Conservation (phyloP, 768 basidiomycete genomes). For the Lactifluus pinguis region DNA sequence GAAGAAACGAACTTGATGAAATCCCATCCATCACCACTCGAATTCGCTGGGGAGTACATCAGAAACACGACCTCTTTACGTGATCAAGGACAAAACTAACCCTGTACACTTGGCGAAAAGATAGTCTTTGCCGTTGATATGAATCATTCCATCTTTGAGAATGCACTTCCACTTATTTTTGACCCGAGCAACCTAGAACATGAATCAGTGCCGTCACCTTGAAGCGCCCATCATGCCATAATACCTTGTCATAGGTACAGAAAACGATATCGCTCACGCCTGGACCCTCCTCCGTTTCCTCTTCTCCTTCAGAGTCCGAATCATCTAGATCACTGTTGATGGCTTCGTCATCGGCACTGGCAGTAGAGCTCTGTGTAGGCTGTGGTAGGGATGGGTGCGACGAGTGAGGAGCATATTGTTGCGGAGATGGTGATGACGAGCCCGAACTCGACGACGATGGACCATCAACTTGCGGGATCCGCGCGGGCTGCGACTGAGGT, state of each 20-base stretch:
- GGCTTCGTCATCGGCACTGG: conserved; percentile 56
- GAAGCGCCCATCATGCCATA: conserved; percentile 14
- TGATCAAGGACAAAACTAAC: conserved; percentile 33
- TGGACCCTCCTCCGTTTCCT: conserved; percentile 70
- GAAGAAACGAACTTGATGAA: not conserved
- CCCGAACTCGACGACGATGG: conserved; percentile 61
- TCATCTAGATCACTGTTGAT: conserved; percentile 98
- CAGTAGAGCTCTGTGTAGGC: conserved; percentile 32
- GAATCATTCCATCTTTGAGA: conserved; percentile 95
- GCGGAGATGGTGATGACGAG: conserved; percentile 56
- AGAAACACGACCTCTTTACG: not conserved
- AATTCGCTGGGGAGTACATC: conserved; percentile 24
- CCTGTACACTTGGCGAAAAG: conserved; percentile 95
- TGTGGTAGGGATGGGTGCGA: conserved; percentile 74
- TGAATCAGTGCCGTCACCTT: not conserved
- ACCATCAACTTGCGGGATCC: conserved; percentile 76
- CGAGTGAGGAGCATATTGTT: conserved; percentile 56
- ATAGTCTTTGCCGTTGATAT: conserved; percentile 95
- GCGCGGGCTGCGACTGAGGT: conserved; percentile 28
- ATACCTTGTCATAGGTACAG: conserved; percentile 96
- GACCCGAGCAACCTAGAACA: conserved; percentile 81
- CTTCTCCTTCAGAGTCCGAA: conserved; percentile 80
- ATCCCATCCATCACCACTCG: conserved; percentile 25
- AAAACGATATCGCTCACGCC: conserved; percentile 89
- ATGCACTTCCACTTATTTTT: conserved; percentile 99